Conservation (phyloP, 2,329 filamentous ascomycete genomes). For the Aphanoascus verrucosus region DNA sequence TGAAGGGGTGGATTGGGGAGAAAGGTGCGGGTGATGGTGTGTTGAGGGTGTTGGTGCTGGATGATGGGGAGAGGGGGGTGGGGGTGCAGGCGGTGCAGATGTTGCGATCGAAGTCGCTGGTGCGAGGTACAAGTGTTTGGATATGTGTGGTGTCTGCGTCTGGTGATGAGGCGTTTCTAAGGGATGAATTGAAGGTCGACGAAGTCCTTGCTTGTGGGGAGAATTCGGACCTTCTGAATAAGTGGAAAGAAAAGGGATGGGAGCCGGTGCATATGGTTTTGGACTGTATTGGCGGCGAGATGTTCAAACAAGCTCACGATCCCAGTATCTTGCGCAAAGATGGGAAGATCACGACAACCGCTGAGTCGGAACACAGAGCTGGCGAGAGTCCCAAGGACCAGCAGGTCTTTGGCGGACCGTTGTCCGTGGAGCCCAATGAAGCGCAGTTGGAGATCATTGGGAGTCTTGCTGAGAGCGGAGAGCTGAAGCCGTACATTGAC, state of each 20-base stretch:
- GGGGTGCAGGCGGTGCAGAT: conserved; percentile 31
- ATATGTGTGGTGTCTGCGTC: conserved; percentile 31
- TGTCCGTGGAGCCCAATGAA: conserved; percentile 30
- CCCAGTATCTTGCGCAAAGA: conserved; percentile 26
- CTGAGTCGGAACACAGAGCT: neutral
- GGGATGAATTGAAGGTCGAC: conserved; percentile 25
- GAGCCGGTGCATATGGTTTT: conserved; percentile 33
- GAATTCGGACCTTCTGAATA: conserved; percentile 22
- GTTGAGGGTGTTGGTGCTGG: conserved; percentile 30
- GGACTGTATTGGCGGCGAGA: conserved; percentile 29
- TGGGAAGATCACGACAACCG: conserved; percentile 19
- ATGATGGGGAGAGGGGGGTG: conserved; percentile 28
- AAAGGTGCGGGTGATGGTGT: conserved; percentile 7
- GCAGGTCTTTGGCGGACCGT: conserved; percentile 24
- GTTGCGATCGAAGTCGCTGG: conserved; percentile 27
- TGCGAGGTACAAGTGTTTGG: conserved; percentile 24
- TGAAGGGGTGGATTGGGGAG: neutral
- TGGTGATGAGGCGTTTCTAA: conserved; percentile 22
- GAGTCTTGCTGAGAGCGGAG: conserved; percentile 28
- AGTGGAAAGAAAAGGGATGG: conserved; percentile 26
- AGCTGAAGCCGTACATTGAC: conserved; percentile 27
- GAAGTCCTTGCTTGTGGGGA: conserved; percentile 23
- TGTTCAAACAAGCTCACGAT: conserved; percentile 27
- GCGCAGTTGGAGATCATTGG: conserved; percentile 26
- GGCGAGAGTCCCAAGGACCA: conserved; percentile 5